Evolutionary conservation across 202 grass and related monocot genomes (phyloP), one percentile per base, ranked within the genome.

Genomic region (Hordeum pubiflorum): DNA sequence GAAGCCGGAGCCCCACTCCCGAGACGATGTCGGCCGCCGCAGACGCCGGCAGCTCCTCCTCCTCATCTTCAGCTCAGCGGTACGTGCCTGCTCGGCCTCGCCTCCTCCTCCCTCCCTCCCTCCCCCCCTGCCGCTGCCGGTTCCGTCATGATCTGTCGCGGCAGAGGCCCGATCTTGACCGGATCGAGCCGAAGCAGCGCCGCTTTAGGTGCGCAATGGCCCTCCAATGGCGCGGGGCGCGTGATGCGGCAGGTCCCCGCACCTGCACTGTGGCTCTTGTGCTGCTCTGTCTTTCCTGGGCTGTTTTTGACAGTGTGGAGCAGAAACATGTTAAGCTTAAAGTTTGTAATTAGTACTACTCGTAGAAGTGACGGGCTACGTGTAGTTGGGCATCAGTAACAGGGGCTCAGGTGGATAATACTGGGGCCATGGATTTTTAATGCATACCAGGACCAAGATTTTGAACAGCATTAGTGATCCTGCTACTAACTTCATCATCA

Each of bases 181-280:
- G 48, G 48, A 52, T 52, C 48, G 48, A 52, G 2, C 5, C 48
- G 15, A 52, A 18, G 15, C 15, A 7, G 5, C 5, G 48, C 6
- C 0, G 15, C 0, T 18, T 18, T 52, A 52, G 48, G 7, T 7
- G 48, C 0, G 0, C 6, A 1, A 18, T 2, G 15, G 0, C 48
- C 6, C 48, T 52, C 0, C 48, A 52, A 18, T 52, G 48, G 48
- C 48, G 48, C 2, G 0, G 48, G 0, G 7, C 48, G 48, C 43
- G 43, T 43, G 0, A 13, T 13, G 40, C 40, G 40, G 4, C 10
- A 43, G 40, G 40, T 43, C 40, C 40, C 3, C 3, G 40, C 40
- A 43, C 40, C 3, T 12, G 40, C 40, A 43, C 10, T 13, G 12
- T 46, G 43, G 39, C 43, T 1, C 27, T 29, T 29, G 27, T 29